phyloP scores from a whole-genome alignment of 2,329 filamentous ascomycete genomes.

The Paraconiothyrium sp. region DNA sequence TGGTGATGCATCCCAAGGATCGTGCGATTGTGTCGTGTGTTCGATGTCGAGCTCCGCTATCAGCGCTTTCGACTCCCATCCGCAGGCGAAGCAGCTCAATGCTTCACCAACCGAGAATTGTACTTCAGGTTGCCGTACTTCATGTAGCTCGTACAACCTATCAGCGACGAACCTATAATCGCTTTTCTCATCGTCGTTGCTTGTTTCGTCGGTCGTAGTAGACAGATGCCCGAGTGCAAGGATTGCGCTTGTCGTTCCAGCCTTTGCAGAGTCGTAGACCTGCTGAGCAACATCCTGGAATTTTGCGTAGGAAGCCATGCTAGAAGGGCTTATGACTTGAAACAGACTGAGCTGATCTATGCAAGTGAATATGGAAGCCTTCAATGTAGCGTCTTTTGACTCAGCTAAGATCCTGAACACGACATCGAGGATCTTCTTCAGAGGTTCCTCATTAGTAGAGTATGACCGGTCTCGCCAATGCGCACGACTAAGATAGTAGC shows the following conservation, averaged over 20 bases:
- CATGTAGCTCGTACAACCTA: constrained; percentile 78
- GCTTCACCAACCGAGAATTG: constrained; percentile 94
- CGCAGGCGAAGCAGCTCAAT: constrained; percentile 76
- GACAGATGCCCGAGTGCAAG: constrained; percentile 80
- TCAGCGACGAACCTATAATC: constrained; percentile 67
- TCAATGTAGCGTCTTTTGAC: constrained; percentile 65
- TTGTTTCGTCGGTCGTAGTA: constrained; percentile 63
- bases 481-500: constrained; percentile 66
- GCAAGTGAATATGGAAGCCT: constrained; percentile 65
- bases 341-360: constrained; percentile 71
- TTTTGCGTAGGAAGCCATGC: constrained; percentile 44
- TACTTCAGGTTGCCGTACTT: constrained; percentile 84
- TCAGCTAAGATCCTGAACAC: constrained; percentile 63
- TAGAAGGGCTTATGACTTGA: constrained; percentile 59
- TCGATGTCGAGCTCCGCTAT: constrained; percentile 80
- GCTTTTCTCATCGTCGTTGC: constrained; percentile 42
- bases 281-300: constrained; percentile 66
- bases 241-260: constrained; percentile 84
- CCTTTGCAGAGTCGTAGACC: constrained; percentile 75
- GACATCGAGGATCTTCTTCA: constrained; percentile 55
- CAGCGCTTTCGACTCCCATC: constrained; percentile 86
- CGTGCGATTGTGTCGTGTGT: constrained; percentile 51
- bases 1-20: constrained; percentile 42
- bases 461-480: constrained; percentile 59
- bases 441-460: constrained; percentile 44